Evolutionary conservation across 768 basidiomycete genomes (phyloP).

Genomic region (Exidia glandulosa): DNA sequence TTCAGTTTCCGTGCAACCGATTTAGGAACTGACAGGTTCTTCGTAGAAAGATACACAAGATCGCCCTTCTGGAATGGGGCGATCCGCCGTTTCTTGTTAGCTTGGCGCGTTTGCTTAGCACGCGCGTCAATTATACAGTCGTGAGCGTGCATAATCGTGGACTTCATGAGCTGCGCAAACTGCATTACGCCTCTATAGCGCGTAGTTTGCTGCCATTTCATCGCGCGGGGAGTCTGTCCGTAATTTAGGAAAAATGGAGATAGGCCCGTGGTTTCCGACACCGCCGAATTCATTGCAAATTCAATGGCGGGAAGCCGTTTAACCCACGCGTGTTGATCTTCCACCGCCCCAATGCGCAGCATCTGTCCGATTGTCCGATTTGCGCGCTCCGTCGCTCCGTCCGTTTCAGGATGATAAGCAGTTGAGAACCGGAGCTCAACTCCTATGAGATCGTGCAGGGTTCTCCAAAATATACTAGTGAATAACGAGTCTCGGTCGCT

Average conservation of each 20-base stretch:
- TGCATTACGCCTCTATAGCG: slow-evolving; percentile 15
- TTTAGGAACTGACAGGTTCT: slow-evolving; percentile 24
- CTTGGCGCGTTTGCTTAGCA: slow-evolving; percentile 16
- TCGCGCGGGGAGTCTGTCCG: slow-evolving; percentile 4
- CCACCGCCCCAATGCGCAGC: slow-evolving; percentile 13
- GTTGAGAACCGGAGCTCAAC: slow-evolving; percentile 22
- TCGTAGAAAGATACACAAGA: slow-evolving; percentile 24
- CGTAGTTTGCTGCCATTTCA: slow-evolving; percentile 1
- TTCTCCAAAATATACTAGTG: slow-evolving; percentile 24
- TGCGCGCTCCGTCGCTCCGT: slow-evolving; percentile 26
- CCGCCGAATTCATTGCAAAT: slow-evolving; percentile 27
- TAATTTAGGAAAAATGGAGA: slow-evolving; percentile 12
- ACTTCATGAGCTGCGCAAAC: slow-evolving; percentile 15
- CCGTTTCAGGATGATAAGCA: slow-evolving; percentile 34
- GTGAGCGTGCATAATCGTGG: slow-evolving; percentile 15
- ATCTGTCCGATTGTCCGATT: slow-evolving; percentile 22
- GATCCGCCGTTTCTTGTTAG: slow-evolving; percentile 13
- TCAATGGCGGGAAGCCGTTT: slow-evolving; percentile 20
- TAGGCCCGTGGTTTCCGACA: slow-evolving; percentile 21
- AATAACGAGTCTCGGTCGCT: slow-evolving; percentile 26
- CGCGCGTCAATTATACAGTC: slow-evolving; percentile 16
- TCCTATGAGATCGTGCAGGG: slow-evolving; percentile 17
- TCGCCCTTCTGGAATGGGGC: slow-evolving; percentile 16
- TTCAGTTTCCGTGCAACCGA: slow-evolving; percentile 19
- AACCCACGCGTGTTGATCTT: slow-evolving; percentile 21